Percentiles rank a stretch among this genome's conserved stretches.
Evolutionary conservation across 495 filamentous ascomycete genomes (phyloP).

Genomic region (Saxophila tyrrhenica): DNA sequence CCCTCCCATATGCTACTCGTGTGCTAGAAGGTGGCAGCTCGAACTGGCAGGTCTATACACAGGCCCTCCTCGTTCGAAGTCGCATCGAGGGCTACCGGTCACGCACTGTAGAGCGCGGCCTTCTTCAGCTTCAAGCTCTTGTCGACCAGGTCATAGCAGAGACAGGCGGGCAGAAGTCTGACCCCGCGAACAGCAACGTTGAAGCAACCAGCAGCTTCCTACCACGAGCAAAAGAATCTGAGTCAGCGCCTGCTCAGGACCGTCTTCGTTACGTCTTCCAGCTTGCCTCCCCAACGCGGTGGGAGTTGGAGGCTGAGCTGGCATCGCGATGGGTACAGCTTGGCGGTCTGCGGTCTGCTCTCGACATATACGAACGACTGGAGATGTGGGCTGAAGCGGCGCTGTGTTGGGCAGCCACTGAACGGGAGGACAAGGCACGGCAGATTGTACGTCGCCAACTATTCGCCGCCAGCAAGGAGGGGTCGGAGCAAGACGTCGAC

Average conservation of each 20-base stretch:
- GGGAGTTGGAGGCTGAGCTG: constrained; percentile 88
- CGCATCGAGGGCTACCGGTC: constrained; percentile 78
- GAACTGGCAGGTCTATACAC: constrained; percentile 97
- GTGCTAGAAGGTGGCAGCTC: constrained; percentile 81
- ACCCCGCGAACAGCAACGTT: too few species aligned
- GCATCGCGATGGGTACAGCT: constrained; percentile 81
- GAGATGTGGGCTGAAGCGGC: constrained; percentile 95
- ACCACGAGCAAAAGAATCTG: constrained; percentile 58
- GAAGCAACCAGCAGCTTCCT: constrained; percentile 59
- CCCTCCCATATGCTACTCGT: constrained; percentile 76
- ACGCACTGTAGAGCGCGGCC: constrained; percentile 73
- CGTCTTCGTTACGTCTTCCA: constrained; percentile 73
- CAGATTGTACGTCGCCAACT: constrained; percentile 64
- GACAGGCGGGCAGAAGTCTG: too few species aligned
- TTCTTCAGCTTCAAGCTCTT: constrained; percentile 89
- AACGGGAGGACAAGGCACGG: constrained; percentile 73
- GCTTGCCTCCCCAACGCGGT: constrained; percentile 71
- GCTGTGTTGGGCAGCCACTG: constrained; percentile 71
- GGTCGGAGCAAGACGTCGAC: constrained; percentile 37
- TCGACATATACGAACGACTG: constrained; percentile 92
- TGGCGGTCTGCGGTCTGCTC: constrained; percentile 74
- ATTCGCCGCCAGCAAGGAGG: constrained; percentile 46
- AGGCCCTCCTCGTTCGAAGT: constrained; percentile 76
- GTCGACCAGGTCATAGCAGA: constrained; percentile 94
- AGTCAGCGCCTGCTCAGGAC: constrained; percentile 65